Percentiles rank a stretch among this genome's conserved stretches.
Conservation (phyloP, 179 eudicot genomes). For the Spinacia oleracea region DNA sequence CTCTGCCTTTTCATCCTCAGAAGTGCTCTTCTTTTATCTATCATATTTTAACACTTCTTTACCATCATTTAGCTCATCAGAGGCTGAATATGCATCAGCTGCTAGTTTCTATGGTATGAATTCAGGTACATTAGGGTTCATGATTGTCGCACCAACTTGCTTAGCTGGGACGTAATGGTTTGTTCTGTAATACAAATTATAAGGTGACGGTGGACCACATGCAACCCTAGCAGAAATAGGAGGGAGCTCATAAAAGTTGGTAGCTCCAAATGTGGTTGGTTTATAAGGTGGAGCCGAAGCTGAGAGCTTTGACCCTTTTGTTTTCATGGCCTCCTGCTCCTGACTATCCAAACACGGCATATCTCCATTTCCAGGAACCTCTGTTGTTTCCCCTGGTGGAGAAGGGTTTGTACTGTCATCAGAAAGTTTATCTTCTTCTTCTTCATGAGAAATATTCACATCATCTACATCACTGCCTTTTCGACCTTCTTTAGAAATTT, state of each 20-base stretch:
- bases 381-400: slow-evolving; percentile 31
- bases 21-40: slow-evolving; percentile 57
- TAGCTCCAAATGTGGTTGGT: slow-evolving; percentile 47
- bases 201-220: slow-evolving; percentile 90
- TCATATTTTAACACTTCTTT: slow-evolving; percentile 38
- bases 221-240: slow-evolving; percentile 86
- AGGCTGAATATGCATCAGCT: slow-evolving; percentile 33
- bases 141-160: slow-evolving; percentile 48
- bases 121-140: slow-evolving; percentile 98
- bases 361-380: slow-evolving; percentile 37
- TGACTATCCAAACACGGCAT: slow-evolving; percentile 32
- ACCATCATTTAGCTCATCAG: slow-evolving; percentile 23
- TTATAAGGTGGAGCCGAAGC: slow-evolving; percentile 86
- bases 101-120: slow-evolving; percentile 61
- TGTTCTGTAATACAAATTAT: slow-evolving; percentile 64
- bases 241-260: slow-evolving; percentile 71
- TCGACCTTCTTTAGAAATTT: slow-evolving; percentile 40
- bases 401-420: slow-evolving; percentile 42
- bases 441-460: slow-evolving; percentile 33
- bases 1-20: slow-evolving; percentile 81
- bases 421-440: slow-evolving; percentile 28
- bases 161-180: slow-evolving; percentile 52
- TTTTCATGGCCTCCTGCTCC: slow-evolving; percentile 55
- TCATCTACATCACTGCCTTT: slow-evolving; percentile 31
- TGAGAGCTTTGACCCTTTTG: slow-evolving; percentile 86